Evolutionary conservation across 257 asterid species (phyloP).

Genomic region (Solanum neorickii): DNA sequence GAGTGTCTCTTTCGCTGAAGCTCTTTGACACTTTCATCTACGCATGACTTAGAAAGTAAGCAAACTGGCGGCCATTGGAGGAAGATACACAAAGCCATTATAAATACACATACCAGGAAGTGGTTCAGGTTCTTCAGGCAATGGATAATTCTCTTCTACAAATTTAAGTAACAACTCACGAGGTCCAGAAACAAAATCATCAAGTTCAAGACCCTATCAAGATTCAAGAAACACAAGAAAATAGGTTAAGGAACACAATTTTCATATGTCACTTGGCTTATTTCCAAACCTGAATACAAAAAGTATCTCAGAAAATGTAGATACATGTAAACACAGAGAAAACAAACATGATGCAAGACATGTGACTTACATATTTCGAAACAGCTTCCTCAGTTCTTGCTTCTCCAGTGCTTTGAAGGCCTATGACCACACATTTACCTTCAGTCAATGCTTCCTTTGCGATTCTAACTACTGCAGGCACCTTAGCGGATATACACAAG

Average conservation of each 20-base stretch:
- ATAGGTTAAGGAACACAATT: constrained; percentile 13
- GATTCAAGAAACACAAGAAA: constrained; percentile 12
- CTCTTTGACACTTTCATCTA: constrained; percentile 81
- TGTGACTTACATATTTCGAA: constrained; percentile 68
- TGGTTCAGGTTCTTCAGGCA: constrained; percentile 92
- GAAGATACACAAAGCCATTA: constrained; percentile 7
- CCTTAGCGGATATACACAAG: constrained; percentile 97
- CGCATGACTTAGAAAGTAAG: constrained; percentile 9
- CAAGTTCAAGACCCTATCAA: constrained; percentile 84
- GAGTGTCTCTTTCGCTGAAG: constrained; percentile 88
- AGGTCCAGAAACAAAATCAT: constrained; percentile 97
- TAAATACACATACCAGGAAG: constrained; percentile 47
- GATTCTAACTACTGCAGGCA: constrained; percentile 81
- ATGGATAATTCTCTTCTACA: constrained; percentile 92
- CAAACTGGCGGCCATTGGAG: constrained; percentile 4
- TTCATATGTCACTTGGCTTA: background rate
- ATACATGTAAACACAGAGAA: background rate
- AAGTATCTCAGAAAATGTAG: background rate
- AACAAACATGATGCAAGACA: constrained; percentile 2
- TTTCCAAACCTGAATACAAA: background rate
- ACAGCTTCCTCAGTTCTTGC: constrained; percentile 97
- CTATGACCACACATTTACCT: constrained; percentile 80
- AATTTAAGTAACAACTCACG: constrained; percentile 90
- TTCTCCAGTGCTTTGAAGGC: constrained; percentile 98
- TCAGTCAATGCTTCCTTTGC: constrained; percentile 68